Evolutionary conservation across 192 early-diverging fungal genomes (phyloP), one percentile per base, ranked within the genome.

Genomic region (Helicostylum pulchrum): DNA sequence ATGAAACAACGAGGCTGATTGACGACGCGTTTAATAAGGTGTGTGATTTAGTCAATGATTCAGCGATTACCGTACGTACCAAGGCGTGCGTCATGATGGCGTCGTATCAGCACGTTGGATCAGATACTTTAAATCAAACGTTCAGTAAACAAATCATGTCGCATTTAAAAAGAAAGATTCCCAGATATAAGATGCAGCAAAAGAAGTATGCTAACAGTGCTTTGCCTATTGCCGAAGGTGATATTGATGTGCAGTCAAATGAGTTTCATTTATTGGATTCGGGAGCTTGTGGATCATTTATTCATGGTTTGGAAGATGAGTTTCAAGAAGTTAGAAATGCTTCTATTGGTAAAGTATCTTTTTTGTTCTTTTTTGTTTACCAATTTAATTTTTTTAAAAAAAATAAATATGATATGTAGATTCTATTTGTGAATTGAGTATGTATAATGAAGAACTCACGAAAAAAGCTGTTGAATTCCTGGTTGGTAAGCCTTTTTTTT

Each of bases 251-350:
- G 0, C 80, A 85, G 30, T 81, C 87, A 9, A 79, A 88, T 21
- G 85, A 89, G 39, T 80, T 90, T 65, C 73, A 78, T 46, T 64
- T 94, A 20, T 66, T 92, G 42, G 92, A 93, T 59, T 88, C 92
- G 0, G 88, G 90, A 31, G 90, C 91, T 3, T 93, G 86, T 62
- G 97, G 97, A 7, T 92, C 92, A 0, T 99, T 99, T 84, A 87
- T 99, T 12, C 94, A 95, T 71, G 95, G 93, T 2, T 79, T 96
- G 34, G 97, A 99, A 67, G 97, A 99, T 77, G 94, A 98, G 78
- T 95, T 86, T 76, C 85, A 89, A 55, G 87, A 87, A 21, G 95
- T 99, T 36, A 79, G 95, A 48, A 83, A 86, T 55, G 90, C 94
- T 6, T 82, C 94, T 9, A 92, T 97, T 32, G 83, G 92, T 93